Conservation (phyloP, 345 rosid species). For the Luvunga scandens region DNA sequence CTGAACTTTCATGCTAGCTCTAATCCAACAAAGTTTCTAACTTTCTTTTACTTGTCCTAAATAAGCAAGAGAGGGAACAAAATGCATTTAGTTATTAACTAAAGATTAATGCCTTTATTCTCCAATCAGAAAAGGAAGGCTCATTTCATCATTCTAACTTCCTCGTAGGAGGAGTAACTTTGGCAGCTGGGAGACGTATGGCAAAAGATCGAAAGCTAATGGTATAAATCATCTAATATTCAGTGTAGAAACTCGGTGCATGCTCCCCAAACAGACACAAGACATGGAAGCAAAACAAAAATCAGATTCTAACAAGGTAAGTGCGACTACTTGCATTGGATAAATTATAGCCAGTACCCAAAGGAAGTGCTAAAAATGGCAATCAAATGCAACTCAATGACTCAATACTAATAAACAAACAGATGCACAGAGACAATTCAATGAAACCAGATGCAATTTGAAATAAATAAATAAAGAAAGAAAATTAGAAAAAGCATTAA, state of each 20-base stretch:
- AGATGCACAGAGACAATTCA: too few relatives aligned
- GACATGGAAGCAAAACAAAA: too few relatives aligned
- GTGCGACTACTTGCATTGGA: too few relatives aligned
- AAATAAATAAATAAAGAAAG: too few relatives aligned
- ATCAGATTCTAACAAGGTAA: too few relatives aligned
- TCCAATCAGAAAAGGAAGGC: conserved; percentile 53
- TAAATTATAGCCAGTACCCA: too few relatives aligned
- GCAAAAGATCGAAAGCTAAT: conserved; percentile 44
- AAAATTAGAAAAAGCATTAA: too few relatives aligned
- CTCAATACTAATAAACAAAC: too few relatives aligned
- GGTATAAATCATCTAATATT: conserved; percentile 25
- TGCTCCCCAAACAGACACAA: too few relatives aligned
- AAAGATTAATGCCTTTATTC: conserved; percentile 9
- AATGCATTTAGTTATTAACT: conserved; percentile 14
- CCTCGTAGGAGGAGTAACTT: conserved; percentile 48
- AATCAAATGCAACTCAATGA: too few relatives aligned
- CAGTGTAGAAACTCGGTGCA: neutral
- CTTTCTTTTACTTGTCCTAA: conserved; percentile 2
- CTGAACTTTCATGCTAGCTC: neutral
- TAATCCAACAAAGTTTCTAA: neutral
- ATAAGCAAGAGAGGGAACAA: conserved; percentile 35
- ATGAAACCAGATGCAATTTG: too few relatives aligned
- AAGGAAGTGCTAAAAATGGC: too few relatives aligned
- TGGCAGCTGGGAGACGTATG: conserved; percentile 50
- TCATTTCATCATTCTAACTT: conserved; percentile 60